phyloP scores from a whole-genome alignment of 192 early-diverging fungal species.

The Chytriomyces sp. region DNA sequence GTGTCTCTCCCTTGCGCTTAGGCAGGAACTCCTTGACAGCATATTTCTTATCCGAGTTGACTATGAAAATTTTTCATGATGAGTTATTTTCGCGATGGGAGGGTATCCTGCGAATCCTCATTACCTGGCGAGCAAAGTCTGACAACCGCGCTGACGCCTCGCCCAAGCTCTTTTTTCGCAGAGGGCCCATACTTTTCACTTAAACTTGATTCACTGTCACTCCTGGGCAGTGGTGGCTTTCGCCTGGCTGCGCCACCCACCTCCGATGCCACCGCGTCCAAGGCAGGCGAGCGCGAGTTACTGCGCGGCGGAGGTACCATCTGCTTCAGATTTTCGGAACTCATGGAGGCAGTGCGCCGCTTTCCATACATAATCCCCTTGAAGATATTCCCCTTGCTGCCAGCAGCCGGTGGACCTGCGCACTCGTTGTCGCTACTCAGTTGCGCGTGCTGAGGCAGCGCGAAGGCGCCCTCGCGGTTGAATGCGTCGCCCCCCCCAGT shows the following conservation, averaged over 20 bases:
- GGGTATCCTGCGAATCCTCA: too few species aligned
- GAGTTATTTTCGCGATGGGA: not conserved
- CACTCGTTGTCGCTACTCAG: not conserved
- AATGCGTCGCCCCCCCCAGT: not conserved
- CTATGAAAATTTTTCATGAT: slow-evolving; percentile 2
- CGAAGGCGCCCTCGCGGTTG: not conserved
- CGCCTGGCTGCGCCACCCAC: not conserved
- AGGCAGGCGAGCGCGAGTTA: not conserved
- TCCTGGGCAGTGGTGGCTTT: slow-evolving; percentile 26
- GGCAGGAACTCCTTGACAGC: slow-evolving; percentile 64
- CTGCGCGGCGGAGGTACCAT: not conserved
- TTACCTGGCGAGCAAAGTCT: slow-evolving; percentile 67
- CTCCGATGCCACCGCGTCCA: not conserved
- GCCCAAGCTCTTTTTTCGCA: slow-evolving; percentile 73
- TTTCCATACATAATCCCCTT: slow-evolving; percentile 20
- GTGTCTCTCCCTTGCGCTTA: slow-evolving; percentile 11
- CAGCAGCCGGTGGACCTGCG: not conserved
- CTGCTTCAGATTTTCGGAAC: not conserved
- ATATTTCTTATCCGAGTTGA: slow-evolving; percentile 64
- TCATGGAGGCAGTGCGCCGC: not conserved
- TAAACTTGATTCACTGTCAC: slow-evolving; percentile 40
- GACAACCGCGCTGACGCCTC: slow-evolving; percentile 91
- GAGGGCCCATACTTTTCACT: slow-evolving; percentile 56
- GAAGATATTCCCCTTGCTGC: slow-evolving; percentile 4
- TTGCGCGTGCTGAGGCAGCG: too few species aligned